Evolutionary conservation across 2,329 filamentous ascomycete genomes (phyloP).

Genomic region (Pseudocercospora ulei): DNA sequence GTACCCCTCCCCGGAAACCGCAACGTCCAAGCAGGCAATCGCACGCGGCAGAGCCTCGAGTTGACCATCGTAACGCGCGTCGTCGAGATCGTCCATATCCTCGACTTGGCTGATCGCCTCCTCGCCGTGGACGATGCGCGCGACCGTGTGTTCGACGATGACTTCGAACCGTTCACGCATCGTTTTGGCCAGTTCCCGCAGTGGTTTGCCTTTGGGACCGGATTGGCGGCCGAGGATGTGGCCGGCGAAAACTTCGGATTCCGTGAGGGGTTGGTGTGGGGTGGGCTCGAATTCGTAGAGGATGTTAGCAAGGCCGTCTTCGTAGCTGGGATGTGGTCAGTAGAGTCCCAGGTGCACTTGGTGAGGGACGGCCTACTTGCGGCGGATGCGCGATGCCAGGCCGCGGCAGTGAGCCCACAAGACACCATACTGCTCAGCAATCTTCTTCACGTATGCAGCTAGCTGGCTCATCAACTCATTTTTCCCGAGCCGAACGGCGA

Average conservation of each 20-base stretch:
- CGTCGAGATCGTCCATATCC: conserved; percentile 25
- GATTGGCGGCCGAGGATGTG: conserved; percentile 47
- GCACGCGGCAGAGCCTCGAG: conserved; percentile 42
- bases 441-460: conserved; percentile 36
- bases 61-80: conserved; percentile 25
- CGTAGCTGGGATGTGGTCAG: conserved; percentile 39
- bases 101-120: conserved; percentile 24
- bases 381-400: conserved; percentile 37
- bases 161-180: conserved; percentile 38
- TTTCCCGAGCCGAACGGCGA: conserved; percentile 15
- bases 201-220: conserved; percentile 28
- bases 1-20: conserved; percentile 33
- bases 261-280: conserved; percentile 39
- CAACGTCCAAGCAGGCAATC: conserved; percentile 44
- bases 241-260: conserved; percentile 50
- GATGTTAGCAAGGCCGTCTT: conserved; percentile 43
- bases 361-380: conserved; percentile 41
- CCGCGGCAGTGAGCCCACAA: conserved; percentile 36
- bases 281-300: conserved; percentile 42
- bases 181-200: conserved; percentile 33
- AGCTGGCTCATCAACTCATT: conserved; percentile 30
- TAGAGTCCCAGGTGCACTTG: neutral
- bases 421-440: conserved; percentile 21
- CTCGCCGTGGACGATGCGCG: conserved; percentile 40
- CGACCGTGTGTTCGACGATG: conserved; percentile 37